These are phyloP conservation scores for Xylariaceae sp. DNA, from an alignment of 2,329 filamentous ascomycete species.

Conservation along the genomic window DNA sequence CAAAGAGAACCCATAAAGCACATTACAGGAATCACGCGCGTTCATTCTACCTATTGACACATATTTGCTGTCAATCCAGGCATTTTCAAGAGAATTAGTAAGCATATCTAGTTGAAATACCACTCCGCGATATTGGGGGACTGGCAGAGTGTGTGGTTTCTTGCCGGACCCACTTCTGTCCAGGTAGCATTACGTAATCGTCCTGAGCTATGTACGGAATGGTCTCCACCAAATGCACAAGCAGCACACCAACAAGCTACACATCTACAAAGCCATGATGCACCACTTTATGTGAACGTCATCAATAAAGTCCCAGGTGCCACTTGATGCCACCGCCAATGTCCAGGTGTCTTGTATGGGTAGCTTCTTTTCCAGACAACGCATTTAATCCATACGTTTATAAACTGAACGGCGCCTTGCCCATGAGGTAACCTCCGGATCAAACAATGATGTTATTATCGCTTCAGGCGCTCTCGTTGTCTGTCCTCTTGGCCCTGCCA, in stretches of 20 bases:
- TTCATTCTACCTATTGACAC: too few species aligned
- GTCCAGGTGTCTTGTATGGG: background rate
- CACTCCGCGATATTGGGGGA: too few species aligned
- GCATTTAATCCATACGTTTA: background rate
- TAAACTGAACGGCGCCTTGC: background rate
- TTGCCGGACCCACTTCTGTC: too few species aligned
- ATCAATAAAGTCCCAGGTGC: constrained; percentile 1
- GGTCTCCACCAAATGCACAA: background rate
- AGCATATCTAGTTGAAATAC: too few species aligned
- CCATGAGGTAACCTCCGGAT: constrained; percentile 7
- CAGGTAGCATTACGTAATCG: too few species aligned
- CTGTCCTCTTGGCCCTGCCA: constrained; percentile 39
- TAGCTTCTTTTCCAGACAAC: background rate
- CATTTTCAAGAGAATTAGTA: too few species aligned
- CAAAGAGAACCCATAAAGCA: too few species aligned
- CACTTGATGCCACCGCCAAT: constrained; percentile 10
- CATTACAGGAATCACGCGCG: too few species aligned
- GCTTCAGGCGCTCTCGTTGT: constrained; percentile 25
- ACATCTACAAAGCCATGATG: background rate
- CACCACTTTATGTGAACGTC: constrained; percentile 5
- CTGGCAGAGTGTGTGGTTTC: too few species aligned
- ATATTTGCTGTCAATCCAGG: too few species aligned
- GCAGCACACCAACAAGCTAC: background rate
- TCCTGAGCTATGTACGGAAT: background rate
- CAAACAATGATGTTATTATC: constrained; percentile 28